Evolutionary conservation across 2,329 filamentous ascomycete genomes (phyloP).

Genomic region (Teratosphaeria nubilosa): DNA sequence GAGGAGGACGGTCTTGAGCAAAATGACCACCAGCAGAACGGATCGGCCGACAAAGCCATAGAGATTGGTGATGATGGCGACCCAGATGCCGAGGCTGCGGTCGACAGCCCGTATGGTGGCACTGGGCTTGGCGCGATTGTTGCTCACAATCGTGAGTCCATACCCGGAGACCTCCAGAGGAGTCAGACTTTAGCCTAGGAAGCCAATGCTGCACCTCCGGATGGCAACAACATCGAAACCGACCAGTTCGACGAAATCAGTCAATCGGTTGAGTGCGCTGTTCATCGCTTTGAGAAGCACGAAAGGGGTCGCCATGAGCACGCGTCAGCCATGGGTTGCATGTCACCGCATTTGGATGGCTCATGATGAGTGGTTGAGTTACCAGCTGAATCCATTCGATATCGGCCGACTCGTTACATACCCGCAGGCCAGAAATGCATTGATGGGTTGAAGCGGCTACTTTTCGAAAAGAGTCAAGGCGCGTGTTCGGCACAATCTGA

Average conservation of each 20-base stretch:
- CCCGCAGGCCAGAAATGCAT: neutral
- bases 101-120: constrained; percentile 15
- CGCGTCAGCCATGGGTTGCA: neutral
- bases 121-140: constrained; percentile 14
- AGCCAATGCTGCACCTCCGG: neutral
- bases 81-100: constrained; percentile 9
- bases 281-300: neutral
- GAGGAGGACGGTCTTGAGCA: constrained; percentile 28
- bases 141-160: constrained; percentile 5
- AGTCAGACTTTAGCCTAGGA: neutral
- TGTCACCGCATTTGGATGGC: neutral
- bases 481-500: neutral
- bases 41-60: constrained; percentile 5
- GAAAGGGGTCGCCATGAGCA: neutral
- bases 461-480: neutral
- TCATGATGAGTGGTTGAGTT: neutral
- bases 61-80: constrained; percentile 13
- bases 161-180: neutral
- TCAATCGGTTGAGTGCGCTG: neutral
- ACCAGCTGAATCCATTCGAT: neutral
- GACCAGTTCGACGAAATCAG: neutral
- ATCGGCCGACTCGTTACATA: neutral
- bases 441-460: too few relatives aligned
- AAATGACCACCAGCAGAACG: constrained; percentile 1
- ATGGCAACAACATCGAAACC: neutral